Base-by-base conservation (phyloP, 306 rosid genomes). In the Morella rubra region DNA sequence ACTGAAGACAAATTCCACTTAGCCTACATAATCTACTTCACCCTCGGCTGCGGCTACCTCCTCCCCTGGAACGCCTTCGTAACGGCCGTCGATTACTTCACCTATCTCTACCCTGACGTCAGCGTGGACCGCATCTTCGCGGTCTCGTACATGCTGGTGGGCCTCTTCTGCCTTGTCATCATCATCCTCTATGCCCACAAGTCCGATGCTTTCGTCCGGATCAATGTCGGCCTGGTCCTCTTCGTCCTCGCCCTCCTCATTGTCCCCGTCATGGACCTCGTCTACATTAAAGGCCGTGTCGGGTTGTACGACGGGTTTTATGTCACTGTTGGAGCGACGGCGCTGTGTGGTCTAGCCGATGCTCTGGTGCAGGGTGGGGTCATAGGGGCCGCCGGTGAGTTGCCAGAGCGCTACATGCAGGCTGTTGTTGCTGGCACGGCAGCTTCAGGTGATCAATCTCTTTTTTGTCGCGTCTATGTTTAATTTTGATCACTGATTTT, bases 11-110 rank as follows among this genome's bases (percentile, higher is more conserved):
- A 82, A 4, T 85, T 76, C 76, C 85, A 90, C 37, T 75, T 94
- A 0, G 88, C 91, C 8, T 94, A 94, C 84, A 83, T 90, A 45
- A 84, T 89, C 81, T 85, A 91, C 90, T 94, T 91, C 85, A 79
- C 79, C 3, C 77, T 94, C 0, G 97, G 98, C 5, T 14, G 86
- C 14, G 97, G 98, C 22, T 94, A 82, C 77, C 95, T 93, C 19
- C 93, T 94, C 42, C 98, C 98, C 0, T 94, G 98, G 98, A 94
- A 92, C 81, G 93, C 91, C 15, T 94, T 94, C 89, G 84, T 92
- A 84, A 94, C 97, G 7, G 98, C 95, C 80, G 85, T 94, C 50
- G 97, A 94, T 72, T 92, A 92, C 85, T 92, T 94, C 90, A 47
- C 93, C 69, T 89, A 85, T 78, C 88, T 94, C 61, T 94, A 94